Conservation (phyloP, 1,284 basidiomycete genomes). For the Laetiporus sulphureus region DNA sequence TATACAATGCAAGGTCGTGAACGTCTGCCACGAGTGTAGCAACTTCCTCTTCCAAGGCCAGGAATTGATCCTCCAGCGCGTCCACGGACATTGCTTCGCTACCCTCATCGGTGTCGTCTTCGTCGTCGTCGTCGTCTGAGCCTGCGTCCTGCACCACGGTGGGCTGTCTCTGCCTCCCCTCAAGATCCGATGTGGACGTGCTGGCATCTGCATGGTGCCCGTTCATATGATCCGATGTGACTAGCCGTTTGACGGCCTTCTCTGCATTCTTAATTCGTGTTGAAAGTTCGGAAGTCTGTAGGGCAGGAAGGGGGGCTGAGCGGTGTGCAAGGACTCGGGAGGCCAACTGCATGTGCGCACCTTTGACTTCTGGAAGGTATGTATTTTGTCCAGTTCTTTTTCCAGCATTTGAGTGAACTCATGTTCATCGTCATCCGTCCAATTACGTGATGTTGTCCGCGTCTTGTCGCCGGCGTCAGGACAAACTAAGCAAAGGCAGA, state of each 20-base stretch:
- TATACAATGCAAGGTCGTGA: constrained; percentile 93
- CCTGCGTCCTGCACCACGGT: constrained; percentile 61
- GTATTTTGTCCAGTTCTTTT: constrained; percentile 90
- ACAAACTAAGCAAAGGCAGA: background rate
- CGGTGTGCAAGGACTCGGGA: background rate
- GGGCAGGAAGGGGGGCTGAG: background rate
- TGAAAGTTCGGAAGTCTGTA: constrained; percentile 77
- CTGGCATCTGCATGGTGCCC: constrained; percentile 14
- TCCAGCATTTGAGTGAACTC: constrained; percentile 79
- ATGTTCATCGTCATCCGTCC: constrained; percentile 76
- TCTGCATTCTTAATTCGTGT: constrained; percentile 78
- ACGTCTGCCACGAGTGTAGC: constrained; percentile 96
- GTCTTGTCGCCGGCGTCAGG: constrained; percentile 28
- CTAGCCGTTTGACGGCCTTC: constrained; percentile 70
- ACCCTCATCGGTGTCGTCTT: constrained; percentile 51
- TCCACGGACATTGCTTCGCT: constrained; percentile 61
- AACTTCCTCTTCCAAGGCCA: constrained; percentile 90
- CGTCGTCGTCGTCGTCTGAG: constrained; percentile 70
- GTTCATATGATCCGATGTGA: constrained; percentile 45
- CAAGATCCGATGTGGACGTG: constrained; percentile 40
- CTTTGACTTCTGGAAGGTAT: constrained; percentile 92
- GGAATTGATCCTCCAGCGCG: constrained; percentile 84
- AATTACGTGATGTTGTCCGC: constrained; percentile 53
- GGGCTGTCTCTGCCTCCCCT: constrained; percentile 47
- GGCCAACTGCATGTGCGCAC: constrained; percentile 41